Evolutionary conservation across 352 stramenopile genomes (phyloP).

Genomic region (Saprolegnia diclina): DNA sequence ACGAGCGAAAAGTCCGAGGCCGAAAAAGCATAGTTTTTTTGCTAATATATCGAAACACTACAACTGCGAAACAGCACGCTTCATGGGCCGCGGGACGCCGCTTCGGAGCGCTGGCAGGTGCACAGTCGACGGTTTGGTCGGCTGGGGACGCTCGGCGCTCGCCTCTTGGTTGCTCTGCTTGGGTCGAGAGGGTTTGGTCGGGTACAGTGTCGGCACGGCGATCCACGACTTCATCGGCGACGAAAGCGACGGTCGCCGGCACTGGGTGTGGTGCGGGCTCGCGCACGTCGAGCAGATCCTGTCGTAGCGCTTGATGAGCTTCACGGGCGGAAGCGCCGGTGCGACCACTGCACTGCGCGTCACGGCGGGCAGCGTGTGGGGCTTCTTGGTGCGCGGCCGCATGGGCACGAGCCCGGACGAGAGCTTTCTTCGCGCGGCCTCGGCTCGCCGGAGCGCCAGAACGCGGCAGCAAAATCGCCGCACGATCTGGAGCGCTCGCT

Average conservation of each 20-base stretch:
- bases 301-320: slow-evolving; percentile 15
- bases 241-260: neutral
- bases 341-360: neutral
- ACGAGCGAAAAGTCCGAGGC: slow-evolving; percentile 39
- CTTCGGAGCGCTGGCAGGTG: no score
- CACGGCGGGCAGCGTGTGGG: neutral
- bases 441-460: neutral
- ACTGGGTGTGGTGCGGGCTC: neutral
- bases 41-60: no score
- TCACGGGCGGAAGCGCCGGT: neutral
- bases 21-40: neutral
- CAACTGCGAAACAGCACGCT: no score
- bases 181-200: no score
- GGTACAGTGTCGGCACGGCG: neutral
- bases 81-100: no score
- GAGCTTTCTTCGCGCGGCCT: neutral
- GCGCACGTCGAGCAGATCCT: slow-evolving; percentile 13
- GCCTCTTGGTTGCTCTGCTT: no score
- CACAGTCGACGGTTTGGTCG: no score
- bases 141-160: no score
- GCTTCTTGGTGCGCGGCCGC: slow-evolving; percentile 6
- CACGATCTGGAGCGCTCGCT: neutral
- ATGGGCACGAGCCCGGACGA: slow-evolving; percentile 8
- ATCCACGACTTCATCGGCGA: slow-evolving; percentile 13
- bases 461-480: neutral